Percentiles rank a stretch among this genome's conserved stretches.
Evolutionary conservation across 2,329 filamentous ascomycete genomes (phyloP).

Genomic region (Cladosporium sp.): DNA sequence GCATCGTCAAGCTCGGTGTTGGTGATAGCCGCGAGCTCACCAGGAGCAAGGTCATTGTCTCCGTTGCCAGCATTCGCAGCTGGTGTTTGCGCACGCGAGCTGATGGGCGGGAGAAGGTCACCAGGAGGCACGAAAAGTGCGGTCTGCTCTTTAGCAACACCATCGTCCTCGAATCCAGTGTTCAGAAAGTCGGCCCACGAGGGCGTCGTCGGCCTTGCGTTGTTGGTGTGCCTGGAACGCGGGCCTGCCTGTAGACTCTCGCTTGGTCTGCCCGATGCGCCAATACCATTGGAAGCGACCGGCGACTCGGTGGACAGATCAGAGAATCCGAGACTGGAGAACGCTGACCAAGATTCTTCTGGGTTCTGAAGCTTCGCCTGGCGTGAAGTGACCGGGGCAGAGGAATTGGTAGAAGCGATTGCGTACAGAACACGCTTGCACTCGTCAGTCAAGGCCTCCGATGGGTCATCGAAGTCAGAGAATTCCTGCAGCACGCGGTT

Average conservation of each 20-base stretch:
- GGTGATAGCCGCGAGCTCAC: conserved; percentile 88
- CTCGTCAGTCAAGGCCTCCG: conserved; percentile 84
- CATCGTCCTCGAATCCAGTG: conserved; percentile 77
- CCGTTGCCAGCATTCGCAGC: conserved; percentile 42
- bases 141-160: conserved; percentile 43
- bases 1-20: conserved; percentile 83
- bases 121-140: conserved; percentile 79
- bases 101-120: conserved; percentile 81
- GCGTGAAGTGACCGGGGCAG: conserved; percentile 46
- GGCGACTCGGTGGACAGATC: conserved; percentile 45
- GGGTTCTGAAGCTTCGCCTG: conserved; percentile 33
- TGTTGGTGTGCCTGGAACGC: conserved; percentile 58
- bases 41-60: conserved; percentile 70
- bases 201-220: conserved; percentile 82
- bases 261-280: conserved; percentile 19
- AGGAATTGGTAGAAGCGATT: conserved; percentile 84
- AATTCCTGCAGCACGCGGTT: conserved; percentile 80
- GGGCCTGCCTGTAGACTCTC: conserved; percentile 59
- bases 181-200: conserved; percentile 98
- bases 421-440: conserved; percentile 83
- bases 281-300: conserved; percentile 16
- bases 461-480: conserved; percentile 81
- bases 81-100: conserved; percentile 65
- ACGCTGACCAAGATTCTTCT: conserved; percentile 93
- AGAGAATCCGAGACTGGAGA: conserved; percentile 89